These are phyloP conservation scores for Lasiosphaeria hispida DNA, from an alignment of 495 filamentous ascomycete genomes.

Conservation along the genomic window DNA sequence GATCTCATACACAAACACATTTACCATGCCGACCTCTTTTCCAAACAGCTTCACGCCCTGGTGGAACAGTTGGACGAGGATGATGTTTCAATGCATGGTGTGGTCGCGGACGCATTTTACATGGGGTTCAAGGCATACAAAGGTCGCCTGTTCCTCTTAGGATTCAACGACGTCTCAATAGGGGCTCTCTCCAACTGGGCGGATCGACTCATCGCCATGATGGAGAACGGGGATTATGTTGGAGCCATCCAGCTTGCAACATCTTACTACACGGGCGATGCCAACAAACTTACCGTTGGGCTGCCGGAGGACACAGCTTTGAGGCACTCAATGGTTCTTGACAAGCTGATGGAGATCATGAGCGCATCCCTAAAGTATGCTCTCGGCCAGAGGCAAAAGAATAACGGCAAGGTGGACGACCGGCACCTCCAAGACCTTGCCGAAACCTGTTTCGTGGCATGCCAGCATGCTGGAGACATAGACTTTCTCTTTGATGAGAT, in stretches of 20 bases:
- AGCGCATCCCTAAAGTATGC: constrained; percentile 88
- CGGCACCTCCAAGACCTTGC: constrained; percentile 74
- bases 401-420: constrained; percentile 51
- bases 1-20: constrained; percentile 91
- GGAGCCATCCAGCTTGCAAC: constrained; percentile 87
- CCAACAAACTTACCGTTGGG: constrained; percentile 88
- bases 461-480: constrained; percentile 66
- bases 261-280: constrained; percentile 82
- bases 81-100: constrained; percentile 86
- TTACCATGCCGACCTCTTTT: constrained; percentile 84
- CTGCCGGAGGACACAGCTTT: constrained; percentile 78
- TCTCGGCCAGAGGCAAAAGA: constrained; percentile 61
- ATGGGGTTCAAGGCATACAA: constrained; percentile 98
- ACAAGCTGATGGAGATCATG: constrained; percentile 91
- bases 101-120: constrained; percentile 94
- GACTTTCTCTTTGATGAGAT: constrained; percentile 90
- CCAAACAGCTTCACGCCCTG: constrained; percentile 73
- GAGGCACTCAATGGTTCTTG: constrained; percentile 78
- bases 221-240: constrained; percentile 94
- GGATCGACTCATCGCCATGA: constrained; percentile 90
- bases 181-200: constrained; percentile 96
- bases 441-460: constrained; percentile 77
- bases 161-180: constrained; percentile 84
- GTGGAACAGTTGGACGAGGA: constrained; percentile 88
- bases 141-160: constrained; percentile 85